Conservation (phyloP, 108 stramenopile genomes). For the Nitzschia sp. region DNA sequence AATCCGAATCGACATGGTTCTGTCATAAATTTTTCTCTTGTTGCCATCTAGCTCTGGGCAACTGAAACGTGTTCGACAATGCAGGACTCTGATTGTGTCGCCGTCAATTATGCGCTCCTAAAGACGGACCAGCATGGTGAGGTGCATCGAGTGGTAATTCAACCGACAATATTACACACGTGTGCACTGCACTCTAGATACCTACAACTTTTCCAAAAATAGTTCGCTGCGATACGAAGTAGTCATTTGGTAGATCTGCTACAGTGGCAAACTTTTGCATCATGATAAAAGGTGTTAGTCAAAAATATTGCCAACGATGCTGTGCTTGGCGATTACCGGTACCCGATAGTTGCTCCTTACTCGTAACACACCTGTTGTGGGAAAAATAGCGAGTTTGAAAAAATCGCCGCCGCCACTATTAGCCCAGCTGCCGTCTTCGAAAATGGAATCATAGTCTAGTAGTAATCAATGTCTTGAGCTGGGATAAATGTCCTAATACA, state of each 20-base stretch:
- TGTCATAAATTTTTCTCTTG: slow-evolving; percentile 27
- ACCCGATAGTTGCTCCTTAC: too few species aligned
- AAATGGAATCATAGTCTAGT: slow-evolving; percentile 1
- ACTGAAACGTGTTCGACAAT: slow-evolving; percentile 17
- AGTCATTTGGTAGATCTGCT: slow-evolving; percentile 48
- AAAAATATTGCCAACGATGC: too few species aligned
- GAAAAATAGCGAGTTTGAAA: neutral
- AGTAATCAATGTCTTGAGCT: too few species aligned
- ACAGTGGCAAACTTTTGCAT: slow-evolving; percentile 59
- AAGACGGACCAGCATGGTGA: neutral
- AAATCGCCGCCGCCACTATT: neutral
- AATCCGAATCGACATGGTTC: slow-evolving; percentile 56
- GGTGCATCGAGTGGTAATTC: too few species aligned
- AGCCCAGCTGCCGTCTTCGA: neutral
- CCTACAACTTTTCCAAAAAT: slow-evolving; percentile 49
- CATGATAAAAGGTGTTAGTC: too few species aligned
- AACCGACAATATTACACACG: too few species aligned
- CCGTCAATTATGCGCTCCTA: slow-evolving; percentile 68
- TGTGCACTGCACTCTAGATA: neutral
- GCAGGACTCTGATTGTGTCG: slow-evolving; percentile 59
- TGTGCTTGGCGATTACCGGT: too few species aligned
- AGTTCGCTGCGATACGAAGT: slow-evolving; percentile 27
- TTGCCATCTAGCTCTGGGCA: slow-evolving; percentile 28
- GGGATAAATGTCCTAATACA: too few species aligned
- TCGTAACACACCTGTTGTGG: too few species aligned